phyloP scores from a whole-genome alignment of 371 early-diverging fungal species.

The Mucor irregularis region DNA sequence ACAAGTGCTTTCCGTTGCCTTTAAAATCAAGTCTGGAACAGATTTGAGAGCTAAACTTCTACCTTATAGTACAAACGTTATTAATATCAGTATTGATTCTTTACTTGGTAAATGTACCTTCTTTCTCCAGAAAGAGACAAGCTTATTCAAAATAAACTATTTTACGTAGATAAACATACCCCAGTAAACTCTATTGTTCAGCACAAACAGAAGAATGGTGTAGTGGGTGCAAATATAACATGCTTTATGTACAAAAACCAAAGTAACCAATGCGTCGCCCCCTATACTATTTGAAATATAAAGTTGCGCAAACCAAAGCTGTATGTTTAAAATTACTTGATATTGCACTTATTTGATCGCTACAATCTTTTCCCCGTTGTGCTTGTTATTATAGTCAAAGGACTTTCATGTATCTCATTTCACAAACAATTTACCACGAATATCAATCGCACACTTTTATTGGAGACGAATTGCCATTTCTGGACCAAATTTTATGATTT shows the following conservation, averaged over 20 bases:
- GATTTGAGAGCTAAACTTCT: not conserved
- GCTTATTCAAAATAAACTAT: not conserved
- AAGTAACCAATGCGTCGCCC: not conserved
- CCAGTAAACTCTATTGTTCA: conserved; percentile 2
- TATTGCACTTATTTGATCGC: conserved; percentile 10
- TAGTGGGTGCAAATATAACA: conserved; percentile 9
- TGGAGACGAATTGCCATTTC: conserved; percentile 6
- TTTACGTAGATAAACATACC: not conserved
- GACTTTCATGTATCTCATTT: conserved; percentile 8
- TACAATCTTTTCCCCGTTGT: conserved; percentile 8
- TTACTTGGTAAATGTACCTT: conserved; percentile 6
- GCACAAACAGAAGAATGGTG: conserved; percentile 8
- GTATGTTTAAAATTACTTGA: conserved; percentile 8
- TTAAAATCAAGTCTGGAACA: not conserved
- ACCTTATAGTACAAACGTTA: not conserved
- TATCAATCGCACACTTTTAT: conserved; percentile 5
- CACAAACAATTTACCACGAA: conserved; percentile 8
- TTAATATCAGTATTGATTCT: not conserved
- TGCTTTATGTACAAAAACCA: conserved; percentile 8
- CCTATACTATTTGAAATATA: conserved; percentile 14
- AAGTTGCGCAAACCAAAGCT: conserved; percentile 5
- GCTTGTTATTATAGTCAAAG: conserved; percentile 14
- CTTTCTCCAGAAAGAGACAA: not conserved
- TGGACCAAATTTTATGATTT: conserved; percentile 3
- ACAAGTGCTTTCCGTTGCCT: too few species aligned